Percentiles rank a stretch among this genome's conserved stretches.
Evolutionary conservation across 192 early-diverging fungal genomes (phyloP).

Genomic region (Diversispora eburnea): DNA sequence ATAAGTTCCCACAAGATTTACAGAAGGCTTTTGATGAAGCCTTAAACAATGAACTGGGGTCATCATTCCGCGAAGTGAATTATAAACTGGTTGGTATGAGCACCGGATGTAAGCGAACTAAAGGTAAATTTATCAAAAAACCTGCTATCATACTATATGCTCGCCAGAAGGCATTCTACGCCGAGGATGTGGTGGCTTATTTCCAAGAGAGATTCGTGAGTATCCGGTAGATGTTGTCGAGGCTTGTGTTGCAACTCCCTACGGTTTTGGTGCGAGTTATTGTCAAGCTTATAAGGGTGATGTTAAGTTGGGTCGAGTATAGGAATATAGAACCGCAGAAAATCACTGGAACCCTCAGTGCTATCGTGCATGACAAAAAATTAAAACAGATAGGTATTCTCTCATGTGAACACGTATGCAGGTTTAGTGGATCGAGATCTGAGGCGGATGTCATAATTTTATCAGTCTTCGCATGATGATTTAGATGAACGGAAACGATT

Average conservation of each 20-base stretch:
- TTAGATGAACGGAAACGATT: not conserved
- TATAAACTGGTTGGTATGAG: slow-evolving; percentile 3
- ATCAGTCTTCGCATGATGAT: not conserved
- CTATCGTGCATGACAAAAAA: not conserved
- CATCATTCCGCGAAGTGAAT: not conserved
- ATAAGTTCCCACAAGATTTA: not conserved
- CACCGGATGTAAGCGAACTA: not conserved
- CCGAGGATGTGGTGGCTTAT: not conserved
- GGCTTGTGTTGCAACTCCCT: slow-evolving; percentile 11
- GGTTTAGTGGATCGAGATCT: slow-evolving; percentile 5
- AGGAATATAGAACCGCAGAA: not conserved
- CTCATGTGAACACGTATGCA: slow-evolving; percentile 18
- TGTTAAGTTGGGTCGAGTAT: slow-evolving; percentile 2
- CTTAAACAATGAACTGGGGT: not conserved
- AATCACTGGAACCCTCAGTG: slow-evolving; percentile 9
- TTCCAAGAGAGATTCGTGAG: not conserved
- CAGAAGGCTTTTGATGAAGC: not conserved
- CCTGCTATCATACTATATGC: too few species aligned
- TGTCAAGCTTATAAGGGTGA: not conserved
- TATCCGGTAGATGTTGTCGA: not conserved
- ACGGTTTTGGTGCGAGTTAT: not conserved
- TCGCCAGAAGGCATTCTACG: not conserved
- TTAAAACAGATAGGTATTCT: not conserved
- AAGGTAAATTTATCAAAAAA: not conserved
- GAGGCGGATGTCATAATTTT: not conserved